Base-by-base conservation (phyloP, 306 rosid species). In the Luffa acutangula region DNA sequence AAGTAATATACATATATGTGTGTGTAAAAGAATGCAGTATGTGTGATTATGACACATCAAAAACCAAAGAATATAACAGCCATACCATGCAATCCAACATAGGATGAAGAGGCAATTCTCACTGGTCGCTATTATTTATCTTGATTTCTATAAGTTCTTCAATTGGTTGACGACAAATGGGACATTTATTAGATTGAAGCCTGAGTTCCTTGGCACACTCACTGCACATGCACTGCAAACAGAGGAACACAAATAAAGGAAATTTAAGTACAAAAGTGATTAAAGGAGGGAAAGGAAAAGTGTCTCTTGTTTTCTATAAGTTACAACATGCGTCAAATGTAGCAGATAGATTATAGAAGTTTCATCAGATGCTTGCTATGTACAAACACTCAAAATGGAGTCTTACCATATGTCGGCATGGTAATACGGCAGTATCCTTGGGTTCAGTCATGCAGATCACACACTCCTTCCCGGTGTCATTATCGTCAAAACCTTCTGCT, bases 371-470 rank as follows among this genome's bases (percentile, higher is more conserved):
- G 77, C 59, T 45, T 8, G 36, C 42, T 45, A 45, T 48, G 81
- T 46, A 48, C 20, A 67, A 52, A 46, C 25, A 63, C 12, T 45
- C 4, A 18, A 67, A 53, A n/a, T 58, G 80, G 70, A 83, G 74
- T 51, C 91, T 88, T 85, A 93, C 97, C 98, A 93, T 88, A 85
- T 93, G 98, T 53, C 97, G 91, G 80, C 96, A 93, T 49, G 98
- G 98, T 82, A 93, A 80, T 25, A 92, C 90, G 42, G 92, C 92
- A 5, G 97, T 90, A 79, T 89, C 96, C 86, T 89, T 93, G 65
- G 96, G 97, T 85, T 93, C 98, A 11, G 96, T 89, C 91, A 93
- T 87, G 93, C 98, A 93, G 70, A 93, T 90, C 43, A 92, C 96
- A 79, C 98, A 93, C 87, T 90, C 98, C 88, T 88, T 88, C 72